These are phyloP conservation scores for Solanum lycopersicoides DNA, from an alignment of 257 asterid genomes.

Conservation along the genomic window DNA sequence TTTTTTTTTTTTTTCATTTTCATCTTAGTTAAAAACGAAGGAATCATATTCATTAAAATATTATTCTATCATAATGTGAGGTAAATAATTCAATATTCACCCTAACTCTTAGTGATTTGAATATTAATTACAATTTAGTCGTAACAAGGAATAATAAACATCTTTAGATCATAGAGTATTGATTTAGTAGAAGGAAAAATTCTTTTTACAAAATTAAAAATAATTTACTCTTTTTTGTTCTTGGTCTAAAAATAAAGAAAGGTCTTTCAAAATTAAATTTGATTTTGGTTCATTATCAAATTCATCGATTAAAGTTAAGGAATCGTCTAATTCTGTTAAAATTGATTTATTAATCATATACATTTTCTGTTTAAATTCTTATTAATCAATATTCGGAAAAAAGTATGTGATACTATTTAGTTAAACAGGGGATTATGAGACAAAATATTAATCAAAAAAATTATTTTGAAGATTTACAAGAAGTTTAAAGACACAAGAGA, in stretches of 20 bases:
- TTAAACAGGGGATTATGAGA: background rate
- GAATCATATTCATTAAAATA: background rate
- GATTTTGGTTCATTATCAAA: background rate
- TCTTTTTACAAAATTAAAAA: too few species aligned
- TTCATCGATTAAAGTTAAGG: too few species aligned
- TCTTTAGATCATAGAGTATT: background rate
- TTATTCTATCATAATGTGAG: background rate
- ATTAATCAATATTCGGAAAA: too few species aligned
- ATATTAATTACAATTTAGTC: background rate
- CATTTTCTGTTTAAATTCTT: too few species aligned
- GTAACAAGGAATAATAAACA: background rate
- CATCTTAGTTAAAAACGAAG: background rate
- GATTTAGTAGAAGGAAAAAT: background rate
- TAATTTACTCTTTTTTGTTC: background rate
- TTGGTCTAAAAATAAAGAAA: background rate
- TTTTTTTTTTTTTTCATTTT: background rate
- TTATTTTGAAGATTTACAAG: background rate
- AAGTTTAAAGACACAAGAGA: background rate
- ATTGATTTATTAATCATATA: too few species aligned
- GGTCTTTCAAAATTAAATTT: background rate
- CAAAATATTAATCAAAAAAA: too few species aligned
- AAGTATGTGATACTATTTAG: background rate
- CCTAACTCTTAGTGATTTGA: background rate
- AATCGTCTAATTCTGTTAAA: background rate
- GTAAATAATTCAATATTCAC: background rate